Percentiles rank a stretch among this genome's conserved stretches.
These are phyloP conservation scores for Oxyria digyna DNA, from an alignment of 148 eudicot genomes.

Conservation along the genomic window DNA sequence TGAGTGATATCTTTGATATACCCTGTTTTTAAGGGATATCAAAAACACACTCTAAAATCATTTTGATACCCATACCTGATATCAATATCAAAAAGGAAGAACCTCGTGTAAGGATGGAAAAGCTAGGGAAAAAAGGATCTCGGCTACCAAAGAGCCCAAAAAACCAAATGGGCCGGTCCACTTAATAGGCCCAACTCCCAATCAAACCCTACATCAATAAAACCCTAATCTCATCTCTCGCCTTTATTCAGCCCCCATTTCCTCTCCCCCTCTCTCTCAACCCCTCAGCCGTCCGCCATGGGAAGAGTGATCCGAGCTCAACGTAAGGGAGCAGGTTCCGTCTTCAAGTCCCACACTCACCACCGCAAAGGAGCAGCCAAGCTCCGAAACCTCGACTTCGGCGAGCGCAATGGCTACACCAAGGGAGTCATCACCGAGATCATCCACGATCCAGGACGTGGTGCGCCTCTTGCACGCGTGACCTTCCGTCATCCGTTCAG, in stretches of 20 bases:
- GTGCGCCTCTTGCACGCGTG: slow-evolving; percentile 13
- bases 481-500: slow-evolving; percentile 20
- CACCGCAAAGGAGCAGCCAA: slow-evolving; percentile 14
- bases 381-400: slow-evolving; percentile 12
- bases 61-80: too few species aligned
- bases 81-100: too few species aligned
- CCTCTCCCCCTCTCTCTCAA: neutral
- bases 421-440: slow-evolving; percentile 16
- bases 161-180: neutral
- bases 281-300: neutral
- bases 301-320: slow-evolving; percentile 6
- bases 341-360: slow-evolving; percentile 11
- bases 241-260: neutral
- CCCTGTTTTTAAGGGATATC: too few species aligned
- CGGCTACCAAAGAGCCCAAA: neutral
- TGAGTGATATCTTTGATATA: too few species aligned
- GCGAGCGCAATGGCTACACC: slow-evolving; percentile 17
- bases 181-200: neutral
- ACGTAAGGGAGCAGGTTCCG: slow-evolving; percentile 19
- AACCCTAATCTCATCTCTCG: neutral
- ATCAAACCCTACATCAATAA: neutral
- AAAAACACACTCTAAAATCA: too few species aligned
- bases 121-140: neutral
- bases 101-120: too few species aligned
- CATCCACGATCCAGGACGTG: slow-evolving; percentile 18